phyloP scores from a whole-genome alignment of 495 filamentous ascomycete species.

The Geoglossum glabrum region DNA sequence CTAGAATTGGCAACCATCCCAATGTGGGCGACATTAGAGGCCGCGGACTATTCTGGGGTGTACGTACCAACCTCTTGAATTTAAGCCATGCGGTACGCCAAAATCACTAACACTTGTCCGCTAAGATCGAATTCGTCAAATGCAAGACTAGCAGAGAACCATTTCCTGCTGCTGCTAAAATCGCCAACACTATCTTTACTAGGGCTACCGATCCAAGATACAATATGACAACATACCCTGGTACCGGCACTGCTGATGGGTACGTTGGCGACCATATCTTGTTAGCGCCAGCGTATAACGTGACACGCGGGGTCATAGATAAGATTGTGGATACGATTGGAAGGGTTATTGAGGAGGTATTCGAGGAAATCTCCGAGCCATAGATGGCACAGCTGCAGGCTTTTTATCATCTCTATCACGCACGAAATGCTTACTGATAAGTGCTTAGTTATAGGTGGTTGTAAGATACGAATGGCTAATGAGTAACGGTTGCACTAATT shows the following conservation, averaged over 20 bases:
- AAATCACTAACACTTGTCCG: background rate
- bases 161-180: constrained; percentile 20
- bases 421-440: background rate
- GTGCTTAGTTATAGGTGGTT: background rate
- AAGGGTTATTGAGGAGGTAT: constrained; percentile 1
- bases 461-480: background rate
- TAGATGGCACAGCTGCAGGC: background rate
- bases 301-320: constrained; percentile 40
- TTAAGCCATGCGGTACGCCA: background rate
- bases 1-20: constrained; percentile 18
- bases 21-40: constrained; percentile 38
- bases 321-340: constrained; percentile 23
- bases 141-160: constrained; percentile 34
- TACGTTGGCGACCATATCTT: constrained; percentile 53
- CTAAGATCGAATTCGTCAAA: constrained; percentile 36
- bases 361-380: background rate
- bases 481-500: background rate
- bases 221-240: constrained; percentile 49
- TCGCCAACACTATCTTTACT: constrained; percentile 31
- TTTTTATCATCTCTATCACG: background rate
- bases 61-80: constrained; percentile 15
- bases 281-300: constrained; percentile 54
- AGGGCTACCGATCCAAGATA: constrained; percentile 29
- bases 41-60: constrained; percentile 35
- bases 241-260: constrained; percentile 46